Conservation (phyloP, 306 rosid genomes). For the Parietaria judaica region DNA sequence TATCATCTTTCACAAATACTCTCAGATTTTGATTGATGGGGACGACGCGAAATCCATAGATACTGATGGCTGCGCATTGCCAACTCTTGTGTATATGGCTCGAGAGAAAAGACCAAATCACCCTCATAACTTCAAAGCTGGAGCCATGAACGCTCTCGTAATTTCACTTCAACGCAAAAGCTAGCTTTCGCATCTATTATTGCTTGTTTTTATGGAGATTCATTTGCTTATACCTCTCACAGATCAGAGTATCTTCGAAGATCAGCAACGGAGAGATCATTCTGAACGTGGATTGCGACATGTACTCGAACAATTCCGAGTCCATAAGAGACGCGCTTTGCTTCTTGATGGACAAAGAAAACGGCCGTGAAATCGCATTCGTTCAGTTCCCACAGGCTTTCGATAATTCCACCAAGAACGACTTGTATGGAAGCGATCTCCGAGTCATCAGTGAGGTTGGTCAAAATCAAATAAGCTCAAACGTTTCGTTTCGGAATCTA, state of each 20-base stretch:
- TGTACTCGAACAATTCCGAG: conserved; percentile 64
- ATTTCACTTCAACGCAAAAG: neutral
- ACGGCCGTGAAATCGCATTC: conserved; percentile 61
- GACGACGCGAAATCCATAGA: conserved; percentile 45
- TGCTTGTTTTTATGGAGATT: neutral
- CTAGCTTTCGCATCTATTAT: neutral
- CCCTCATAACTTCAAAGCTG: conserved; percentile 78
- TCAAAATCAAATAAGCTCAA: neutral
- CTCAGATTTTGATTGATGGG: conserved; percentile 56
- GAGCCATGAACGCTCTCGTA: conserved; percentile 91
- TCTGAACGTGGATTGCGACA: conserved; percentile 80
- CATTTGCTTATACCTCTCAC: conserved; percentile 8
- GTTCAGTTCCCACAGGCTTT: conserved; percentile 62
- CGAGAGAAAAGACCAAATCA: conserved; percentile 71
- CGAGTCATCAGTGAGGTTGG: conserved; percentile 27
- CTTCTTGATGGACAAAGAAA: conserved; percentile 68
- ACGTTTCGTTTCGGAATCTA: neutral
- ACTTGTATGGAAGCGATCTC: conserved; percentile 33
- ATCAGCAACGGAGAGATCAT: conserved; percentile 67
- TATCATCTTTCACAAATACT: neutral
- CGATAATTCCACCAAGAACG: conserved; percentile 53
- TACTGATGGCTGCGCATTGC: conserved; percentile 41
- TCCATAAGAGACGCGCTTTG: conserved; percentile 69
- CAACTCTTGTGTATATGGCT: conserved; percentile 72
- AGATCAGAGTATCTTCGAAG: conserved; percentile 76